These are phyloP conservation scores for Didymosphaeria variabile DNA, from an alignment of 2,329 filamentous ascomycete species.

Conservation along the genomic window DNA sequence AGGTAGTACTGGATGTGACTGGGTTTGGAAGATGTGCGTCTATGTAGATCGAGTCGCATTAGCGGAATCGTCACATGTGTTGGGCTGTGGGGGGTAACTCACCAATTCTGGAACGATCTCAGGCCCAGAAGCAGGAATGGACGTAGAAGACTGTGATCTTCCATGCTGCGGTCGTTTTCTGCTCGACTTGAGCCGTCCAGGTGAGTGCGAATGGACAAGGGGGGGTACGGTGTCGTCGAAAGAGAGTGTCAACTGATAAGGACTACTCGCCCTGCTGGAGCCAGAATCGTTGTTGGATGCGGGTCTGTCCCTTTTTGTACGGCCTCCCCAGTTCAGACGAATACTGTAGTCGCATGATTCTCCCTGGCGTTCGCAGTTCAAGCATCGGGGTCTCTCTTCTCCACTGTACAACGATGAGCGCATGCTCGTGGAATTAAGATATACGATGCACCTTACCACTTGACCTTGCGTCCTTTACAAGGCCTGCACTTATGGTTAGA, in stretches of 20 bases:
- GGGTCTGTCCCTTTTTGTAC: conserved; percentile 67
- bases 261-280: conserved; percentile 40
- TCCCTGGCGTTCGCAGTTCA: conserved; percentile 76
- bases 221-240: conserved; percentile 38
- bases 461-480: conserved; percentile 81
- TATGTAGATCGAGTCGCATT: neutral
- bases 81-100: neutral
- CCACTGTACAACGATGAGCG: conserved; percentile 58
- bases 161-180: conserved; percentile 28
- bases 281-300: conserved; percentile 44
- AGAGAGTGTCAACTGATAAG: conserved; percentile 39
- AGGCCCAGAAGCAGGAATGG: conserved; percentile 30
- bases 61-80: neutral
- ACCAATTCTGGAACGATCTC: conserved; percentile 41
- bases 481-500: conserved; percentile 63
- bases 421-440: neutral
- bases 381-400: conserved; percentile 76
- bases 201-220: conserved; percentile 29
- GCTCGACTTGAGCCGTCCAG: conserved; percentile 24
- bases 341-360: conserved; percentile 84
- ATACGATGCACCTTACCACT: conserved; percentile 63
- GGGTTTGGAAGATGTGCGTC: conserved; percentile 24
- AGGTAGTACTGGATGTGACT: conserved; percentile 25
- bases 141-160: conserved; percentile 36
- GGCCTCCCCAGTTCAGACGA: conserved; percentile 81